Conservation (phyloP, 805 yeast species). For the Ogataea haglerorum region DNA sequence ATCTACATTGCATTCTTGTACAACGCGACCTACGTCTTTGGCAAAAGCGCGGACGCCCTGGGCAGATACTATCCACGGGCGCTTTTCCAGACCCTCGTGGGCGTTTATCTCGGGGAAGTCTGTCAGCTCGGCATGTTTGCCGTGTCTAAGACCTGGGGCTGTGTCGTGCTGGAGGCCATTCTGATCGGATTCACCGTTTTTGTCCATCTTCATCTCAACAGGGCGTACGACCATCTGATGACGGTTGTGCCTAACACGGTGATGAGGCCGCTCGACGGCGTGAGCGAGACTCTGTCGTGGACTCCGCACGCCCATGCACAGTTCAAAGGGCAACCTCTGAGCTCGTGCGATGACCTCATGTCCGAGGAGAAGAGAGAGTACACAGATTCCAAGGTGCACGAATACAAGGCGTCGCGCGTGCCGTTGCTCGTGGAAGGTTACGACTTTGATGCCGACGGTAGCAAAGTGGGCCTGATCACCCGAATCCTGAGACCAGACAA, state of each 20-base stretch:
- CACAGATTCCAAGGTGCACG: constrained; percentile 2
- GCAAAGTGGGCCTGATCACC: constrained; percentile 22
- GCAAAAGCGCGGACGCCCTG: constrained; percentile 67
- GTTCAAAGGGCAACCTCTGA: constrained; percentile 1
- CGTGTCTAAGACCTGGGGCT: constrained; percentile 95
- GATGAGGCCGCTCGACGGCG: constrained; percentile 76
- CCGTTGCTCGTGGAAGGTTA: constrained; percentile 74
- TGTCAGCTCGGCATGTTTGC: constrained; percentile 83
- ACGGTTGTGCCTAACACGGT: constrained; percentile 62
- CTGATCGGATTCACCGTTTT: constrained; percentile 63
- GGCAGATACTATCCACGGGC: constrained; percentile 89
- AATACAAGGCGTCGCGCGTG: constrained; percentile 24
- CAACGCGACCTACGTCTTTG: constrained; percentile 68
- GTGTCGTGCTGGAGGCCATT: constrained; percentile 71
- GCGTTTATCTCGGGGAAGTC: constrained; percentile 82
- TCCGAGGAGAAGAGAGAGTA: constrained; percentile 1
- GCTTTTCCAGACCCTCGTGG: constrained; percentile 80
- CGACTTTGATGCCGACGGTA: constrained; percentile 28
- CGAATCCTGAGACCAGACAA: constrained; percentile 56
- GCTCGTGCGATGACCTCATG: constrained; percentile 7
- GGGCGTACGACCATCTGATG: constrained; percentile 64
- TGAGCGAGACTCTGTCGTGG: constrained; percentile 59
- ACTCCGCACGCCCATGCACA: constrained; percentile 6
- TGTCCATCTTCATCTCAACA: constrained; percentile 59
- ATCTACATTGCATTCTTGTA: constrained; percentile 76